Conservation (phyloP, 1,284 basidiomycete genomes). For the Vanrija sp. region DNA sequence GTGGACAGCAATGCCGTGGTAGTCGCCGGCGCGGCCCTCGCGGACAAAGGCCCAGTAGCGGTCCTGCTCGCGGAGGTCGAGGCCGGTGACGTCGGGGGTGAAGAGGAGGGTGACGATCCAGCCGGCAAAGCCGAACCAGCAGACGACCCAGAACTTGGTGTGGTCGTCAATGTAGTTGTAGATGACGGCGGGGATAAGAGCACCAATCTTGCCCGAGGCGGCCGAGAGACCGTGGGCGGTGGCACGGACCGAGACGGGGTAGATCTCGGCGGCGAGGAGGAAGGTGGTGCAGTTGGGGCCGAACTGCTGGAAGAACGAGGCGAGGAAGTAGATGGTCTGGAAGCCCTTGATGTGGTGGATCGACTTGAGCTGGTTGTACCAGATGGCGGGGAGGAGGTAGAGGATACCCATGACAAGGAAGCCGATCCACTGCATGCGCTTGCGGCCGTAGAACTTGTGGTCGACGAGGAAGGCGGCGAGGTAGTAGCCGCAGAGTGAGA, state of each 20-base stretch:
- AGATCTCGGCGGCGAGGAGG: slow-evolving; percentile 53
- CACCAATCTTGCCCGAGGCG: slow-evolving; percentile 53
- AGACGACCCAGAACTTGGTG: slow-evolving; percentile 55
- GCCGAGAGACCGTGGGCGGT: slow-evolving; percentile 52
- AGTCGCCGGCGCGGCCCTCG: slow-evolving; percentile 51
- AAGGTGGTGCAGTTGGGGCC: slow-evolving; percentile 53
- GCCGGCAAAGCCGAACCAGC: slow-evolving; percentile 55
- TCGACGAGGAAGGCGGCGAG: slow-evolving; percentile 56
- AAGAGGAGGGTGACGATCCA: slow-evolving; percentile 52
- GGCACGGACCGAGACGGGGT: slow-evolving; percentile 53
- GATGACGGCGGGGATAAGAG: slow-evolving; percentile 50
- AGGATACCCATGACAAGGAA: slow-evolving; percentile 53
- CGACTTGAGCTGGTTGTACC: slow-evolving; percentile 44
- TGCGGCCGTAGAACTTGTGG: slow-evolving; percentile 53
- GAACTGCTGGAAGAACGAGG: slow-evolving; percentile 55
- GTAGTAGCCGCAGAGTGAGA: slow-evolving; percentile 55
- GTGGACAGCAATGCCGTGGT: slow-evolving; percentile 57
- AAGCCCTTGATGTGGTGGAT: slow-evolving; percentile 48
- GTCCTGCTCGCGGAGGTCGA: slow-evolving; percentile 57
- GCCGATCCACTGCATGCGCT: slow-evolving; percentile 54
- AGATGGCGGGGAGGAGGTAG: slow-evolving; percentile 47
- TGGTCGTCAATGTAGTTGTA: slow-evolving; percentile 46
- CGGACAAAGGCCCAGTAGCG: slow-evolving; percentile 56
- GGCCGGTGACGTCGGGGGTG: slow-evolving; percentile 55
- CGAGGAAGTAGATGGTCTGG: slow-evolving; percentile 55